Evolutionary conservation across 352 stramenopile species (phyloP), one percentile per base, ranked within the genome.

Genomic region (Phytophthora niederhauseri): DNA sequence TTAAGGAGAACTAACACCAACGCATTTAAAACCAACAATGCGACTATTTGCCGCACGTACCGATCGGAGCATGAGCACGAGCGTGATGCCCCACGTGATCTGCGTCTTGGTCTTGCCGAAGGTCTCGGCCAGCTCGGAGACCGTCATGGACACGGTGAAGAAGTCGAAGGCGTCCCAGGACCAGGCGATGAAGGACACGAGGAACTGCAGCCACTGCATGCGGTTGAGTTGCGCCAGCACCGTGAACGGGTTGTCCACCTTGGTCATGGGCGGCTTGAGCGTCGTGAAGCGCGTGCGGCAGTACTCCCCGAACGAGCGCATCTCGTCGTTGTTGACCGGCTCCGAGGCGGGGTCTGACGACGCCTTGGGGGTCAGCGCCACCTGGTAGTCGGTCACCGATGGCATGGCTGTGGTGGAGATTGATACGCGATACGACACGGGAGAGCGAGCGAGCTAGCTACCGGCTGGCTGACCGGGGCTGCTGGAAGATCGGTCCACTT

Each of bases 161-260:
- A 87, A 87, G 65, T 87, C 79, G 59, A 87, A 87, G 36, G 74
- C 79, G 34, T 87, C 79, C 79, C 79, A 87, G 2, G 66, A 70
- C 79, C 79, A 87, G 11, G 76, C 70, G 1, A 69, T 52, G 53
- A 87, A 87, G 20, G 61, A 59, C 15, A 80, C 64, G 19, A 72
- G 46, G 53, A 83, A 80, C 38, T 80, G 66, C 8, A 79, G 50
- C 76, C 76, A 83, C 30, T 83, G 72, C 63, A 78, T 65, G 41
- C 72, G 72, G 45, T 84, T 57, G n/a, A 83, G 76, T 31, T 65
- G 51, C 24, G 41, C 38, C 8, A 80, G 59, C 50, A 75, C 51
- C 38, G 64, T 65, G 20, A 75, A 43, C 36, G 73, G 73, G 50
- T 77, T 80, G 9, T 75, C 65, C 14, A 61, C 56, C 43, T 76